phyloP scores from a whole-genome alignment of 1,139 yeast genomes.

The Magnusiomyces suaveolens region DNA sequence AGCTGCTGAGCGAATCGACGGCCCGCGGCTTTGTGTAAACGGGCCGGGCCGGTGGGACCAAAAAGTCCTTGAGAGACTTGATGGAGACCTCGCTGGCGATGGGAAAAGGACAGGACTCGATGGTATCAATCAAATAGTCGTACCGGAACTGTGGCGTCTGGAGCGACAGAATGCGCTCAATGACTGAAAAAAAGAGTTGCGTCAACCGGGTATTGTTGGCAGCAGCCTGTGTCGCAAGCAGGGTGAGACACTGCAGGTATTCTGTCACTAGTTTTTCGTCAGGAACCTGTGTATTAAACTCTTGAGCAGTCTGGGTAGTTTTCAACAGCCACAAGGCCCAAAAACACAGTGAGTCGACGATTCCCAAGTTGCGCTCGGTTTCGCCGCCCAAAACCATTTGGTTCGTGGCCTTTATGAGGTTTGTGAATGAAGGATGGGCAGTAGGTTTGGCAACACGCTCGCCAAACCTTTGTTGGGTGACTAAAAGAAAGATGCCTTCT shows the following conservation, averaged over 20 bases:
- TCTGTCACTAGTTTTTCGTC: constrained; percentile 27
- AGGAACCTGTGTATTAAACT: constrained; percentile 20
- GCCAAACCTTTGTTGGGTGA: constrained; percentile 28
- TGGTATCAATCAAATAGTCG: constrained; percentile 54
- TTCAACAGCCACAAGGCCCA: constrained; percentile 38
- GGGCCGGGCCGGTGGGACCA: constrained; percentile 9
- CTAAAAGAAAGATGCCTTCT: constrained; percentile 29
- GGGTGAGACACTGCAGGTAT: constrained; percentile 39
- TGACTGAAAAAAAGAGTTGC: constrained; percentile 27
- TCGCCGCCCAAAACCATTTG: constrained; percentile 8
- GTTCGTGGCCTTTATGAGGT: constrained; percentile 19
- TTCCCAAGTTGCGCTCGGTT: constrained; percentile 25
- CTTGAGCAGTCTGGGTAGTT: constrained; percentile 26
- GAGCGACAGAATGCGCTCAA: constrained; percentile 37
- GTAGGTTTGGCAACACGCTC: too few species aligned
- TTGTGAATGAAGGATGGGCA: constrained; percentile 19
- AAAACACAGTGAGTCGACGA: constrained; percentile 35
- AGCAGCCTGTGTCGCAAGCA: constrained; percentile 22
- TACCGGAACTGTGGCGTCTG: constrained; percentile 50
- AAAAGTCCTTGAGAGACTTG: constrained; percentile 56
- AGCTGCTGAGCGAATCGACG: not conserved
- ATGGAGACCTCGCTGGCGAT: constrained; percentile 50
- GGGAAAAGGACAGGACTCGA: constrained; percentile 59
- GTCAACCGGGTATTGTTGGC: constrained; percentile 24
- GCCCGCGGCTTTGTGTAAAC: too few species aligned